These are phyloP conservation scores for Teratosphaeria zuluensis DNA, from an alignment of 2,329 filamentous ascomycete species.

Conservation along the genomic window DNA sequence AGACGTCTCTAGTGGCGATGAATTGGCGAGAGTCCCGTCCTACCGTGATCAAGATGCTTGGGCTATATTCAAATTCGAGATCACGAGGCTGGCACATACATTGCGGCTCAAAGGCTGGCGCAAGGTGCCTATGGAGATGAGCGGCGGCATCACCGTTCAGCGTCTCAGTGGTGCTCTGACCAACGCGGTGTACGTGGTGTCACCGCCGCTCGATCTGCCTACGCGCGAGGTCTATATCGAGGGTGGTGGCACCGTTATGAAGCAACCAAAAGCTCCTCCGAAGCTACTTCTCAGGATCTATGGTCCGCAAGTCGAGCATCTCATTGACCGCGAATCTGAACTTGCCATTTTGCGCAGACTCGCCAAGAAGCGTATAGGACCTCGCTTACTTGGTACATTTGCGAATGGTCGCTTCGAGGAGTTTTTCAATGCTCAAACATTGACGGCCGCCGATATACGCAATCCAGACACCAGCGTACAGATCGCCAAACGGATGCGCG, in stretches of 20 bases:
- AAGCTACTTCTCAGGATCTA: slow-evolving; percentile 88
- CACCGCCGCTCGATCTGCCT: slow-evolving; percentile 59
- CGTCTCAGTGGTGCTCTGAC: slow-evolving; percentile 84
- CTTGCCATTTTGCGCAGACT: slow-evolving; percentile 76
- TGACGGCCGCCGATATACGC: slow-evolving; percentile 67
- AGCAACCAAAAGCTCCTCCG: slow-evolving; percentile 42
- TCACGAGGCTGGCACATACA: slow-evolving; percentile 80
- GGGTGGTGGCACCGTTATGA: slow-evolving; percentile 24
- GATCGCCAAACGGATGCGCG: slow-evolving; percentile 95
- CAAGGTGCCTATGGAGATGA: slow-evolving; percentile 62
- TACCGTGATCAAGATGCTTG: slow-evolving; percentile 50
- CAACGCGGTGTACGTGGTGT: slow-evolving; percentile 92
- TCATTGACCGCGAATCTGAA: slow-evolving; percentile 90
- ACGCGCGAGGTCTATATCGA: slow-evolving; percentile 26
- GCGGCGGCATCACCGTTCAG: slow-evolving; percentile 59
- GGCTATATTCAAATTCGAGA: slow-evolving; percentile 83
- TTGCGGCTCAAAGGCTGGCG: slow-evolving; percentile 87
- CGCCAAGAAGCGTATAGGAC: slow-evolving; percentile 85
- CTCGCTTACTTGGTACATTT: slow-evolving; percentile 83
- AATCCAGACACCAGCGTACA: slow-evolving; percentile 76
- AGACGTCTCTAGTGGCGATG: slow-evolving; percentile 37
- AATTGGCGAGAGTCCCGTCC: slow-evolving; percentile 17
- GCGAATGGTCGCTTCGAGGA: slow-evolving; percentile 93
- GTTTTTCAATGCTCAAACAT: slow-evolving; percentile 74
- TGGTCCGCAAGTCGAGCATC: slow-evolving; percentile 85